Conservation (phyloP, 129 eudicot species). For the Tagetes erecta region DNA sequence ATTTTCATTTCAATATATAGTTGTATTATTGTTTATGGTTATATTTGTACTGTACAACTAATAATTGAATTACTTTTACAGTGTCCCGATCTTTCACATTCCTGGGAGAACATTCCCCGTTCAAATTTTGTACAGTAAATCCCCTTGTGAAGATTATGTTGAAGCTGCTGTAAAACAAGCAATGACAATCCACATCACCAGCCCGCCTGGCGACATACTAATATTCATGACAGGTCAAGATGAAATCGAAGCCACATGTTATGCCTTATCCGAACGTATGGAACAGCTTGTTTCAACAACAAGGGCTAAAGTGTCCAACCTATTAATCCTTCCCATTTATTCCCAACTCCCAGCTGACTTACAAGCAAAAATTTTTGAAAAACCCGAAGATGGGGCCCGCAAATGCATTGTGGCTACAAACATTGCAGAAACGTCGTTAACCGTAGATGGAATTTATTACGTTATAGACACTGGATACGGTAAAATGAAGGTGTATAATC, state of each 20-base stretch:
- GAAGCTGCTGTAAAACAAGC: conserved; percentile 79
- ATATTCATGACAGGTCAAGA: conserved; percentile 78
- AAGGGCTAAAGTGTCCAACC: conserved; percentile 52
- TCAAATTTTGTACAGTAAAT: conserved; percentile 56
- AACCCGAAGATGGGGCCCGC: conserved; percentile 67
- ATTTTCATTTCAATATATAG: not conserved
- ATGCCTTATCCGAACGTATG: conserved; percentile 62
- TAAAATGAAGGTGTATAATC: conserved; percentile 76
- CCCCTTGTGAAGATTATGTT: conserved; percentile 73
- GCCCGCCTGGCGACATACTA: conserved; percentile 71
- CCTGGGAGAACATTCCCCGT: conserved; percentile 79
- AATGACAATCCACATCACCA: conserved; percentile 69
- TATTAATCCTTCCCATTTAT: conserved; percentile 64
- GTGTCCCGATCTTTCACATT: conserved; percentile 69
- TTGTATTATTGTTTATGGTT: not conserved
- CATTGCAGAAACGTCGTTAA: conserved; percentile 68
- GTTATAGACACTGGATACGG: conserved; percentile 73
- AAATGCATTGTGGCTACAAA: conserved; percentile 75
- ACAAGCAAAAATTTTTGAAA: conserved; percentile 64
- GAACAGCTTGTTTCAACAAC: conserved; percentile 61
- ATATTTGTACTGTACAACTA: not conserved
- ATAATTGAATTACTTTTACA: conserved; percentile 26
- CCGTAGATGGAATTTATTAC: conserved; percentile 63
- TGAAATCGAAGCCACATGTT: conserved; percentile 64
- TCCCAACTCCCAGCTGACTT: conserved; percentile 72